phyloP scores from a whole-genome alignment of 306 rosid species.

The Macrotyloma uniflorum region DNA sequence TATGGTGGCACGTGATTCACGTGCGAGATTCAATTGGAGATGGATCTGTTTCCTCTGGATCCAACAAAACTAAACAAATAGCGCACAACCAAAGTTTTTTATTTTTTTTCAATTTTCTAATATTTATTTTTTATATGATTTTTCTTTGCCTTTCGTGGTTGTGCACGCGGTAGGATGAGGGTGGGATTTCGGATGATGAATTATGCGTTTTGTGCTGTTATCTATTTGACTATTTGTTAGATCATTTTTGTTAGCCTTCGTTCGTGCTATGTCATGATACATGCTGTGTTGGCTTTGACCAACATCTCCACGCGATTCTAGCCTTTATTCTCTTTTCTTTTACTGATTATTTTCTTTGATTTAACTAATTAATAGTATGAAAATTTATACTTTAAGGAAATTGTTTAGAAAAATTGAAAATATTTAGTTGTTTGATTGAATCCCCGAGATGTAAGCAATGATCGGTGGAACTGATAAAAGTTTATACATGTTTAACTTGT shows the following conservation, averaged over 20 bases:
- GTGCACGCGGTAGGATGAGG: slow-evolving; percentile 28
- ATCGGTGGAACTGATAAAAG: not conserved
- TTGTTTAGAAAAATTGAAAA: too few species aligned
- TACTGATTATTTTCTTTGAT: too few species aligned
- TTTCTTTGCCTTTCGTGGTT: not conserved
- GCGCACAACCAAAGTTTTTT: not conserved
- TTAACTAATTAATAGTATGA: too few species aligned
- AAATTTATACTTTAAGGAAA: too few species aligned
- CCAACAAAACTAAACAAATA: not conserved
- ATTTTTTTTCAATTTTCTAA: not conserved
- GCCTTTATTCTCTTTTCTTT: not conserved
- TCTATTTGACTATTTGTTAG: not conserved
- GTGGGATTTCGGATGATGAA: not conserved
- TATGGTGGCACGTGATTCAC: slow-evolving; percentile 14
- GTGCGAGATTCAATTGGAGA: not conserved
- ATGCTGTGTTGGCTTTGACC: slow-evolving; percentile 2
- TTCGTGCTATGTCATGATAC: not conserved
- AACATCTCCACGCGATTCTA: slow-evolving; percentile 18
- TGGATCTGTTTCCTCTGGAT: not conserved
- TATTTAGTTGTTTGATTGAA: not conserved
- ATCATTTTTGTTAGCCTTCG: too few species aligned
- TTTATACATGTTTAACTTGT: not conserved
- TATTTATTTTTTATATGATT: not conserved
- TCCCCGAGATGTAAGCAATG: not conserved
- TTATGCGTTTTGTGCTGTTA: not conserved